Conservation (phyloP, 2,329 filamentous ascomycete species). For the Diaporthe citrichinensis region DNA sequence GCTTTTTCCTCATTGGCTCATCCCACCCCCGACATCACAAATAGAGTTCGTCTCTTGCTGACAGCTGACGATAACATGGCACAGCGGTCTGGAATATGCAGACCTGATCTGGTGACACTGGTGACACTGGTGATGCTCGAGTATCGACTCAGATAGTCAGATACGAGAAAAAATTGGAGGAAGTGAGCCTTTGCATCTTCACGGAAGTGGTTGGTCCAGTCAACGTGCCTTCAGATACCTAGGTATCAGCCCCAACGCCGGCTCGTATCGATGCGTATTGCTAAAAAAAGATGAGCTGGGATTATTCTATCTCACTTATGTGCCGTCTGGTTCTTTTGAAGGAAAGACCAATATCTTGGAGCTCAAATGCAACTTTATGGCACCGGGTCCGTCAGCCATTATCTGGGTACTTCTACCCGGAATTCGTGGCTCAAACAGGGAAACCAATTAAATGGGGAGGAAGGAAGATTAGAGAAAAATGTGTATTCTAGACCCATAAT, state of each 20-base stretch:
- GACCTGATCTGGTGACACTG: not conserved
- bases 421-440: too few relatives aligned
- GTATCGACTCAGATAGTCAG: not conserved
- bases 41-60: not conserved
- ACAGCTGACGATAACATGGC: not conserved
- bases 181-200: not conserved
- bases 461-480: too few relatives aligned
- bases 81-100: not conserved
- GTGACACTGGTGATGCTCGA: not conserved
- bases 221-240: not conserved
- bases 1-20: conserved; percentile 12
- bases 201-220: not conserved
- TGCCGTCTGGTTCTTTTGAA: too few relatives aligned
- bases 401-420: too few relatives aligned
- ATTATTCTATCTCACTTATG: too few relatives aligned
- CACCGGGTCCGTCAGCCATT: too few relatives aligned
- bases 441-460: too few relatives aligned
- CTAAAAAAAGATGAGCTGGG: not conserved
- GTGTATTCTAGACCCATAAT: too few relatives aligned
- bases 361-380: too few relatives aligned
- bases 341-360: too few relatives aligned
- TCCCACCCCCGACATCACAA: not conserved
- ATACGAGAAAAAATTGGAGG: too few relatives aligned
- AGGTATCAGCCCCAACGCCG: too few relatives aligned
- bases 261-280: not conserved